phyloP scores from a whole-genome alignment of 1,284 basidiomycete species.

The Gomphus sp. region DNA sequence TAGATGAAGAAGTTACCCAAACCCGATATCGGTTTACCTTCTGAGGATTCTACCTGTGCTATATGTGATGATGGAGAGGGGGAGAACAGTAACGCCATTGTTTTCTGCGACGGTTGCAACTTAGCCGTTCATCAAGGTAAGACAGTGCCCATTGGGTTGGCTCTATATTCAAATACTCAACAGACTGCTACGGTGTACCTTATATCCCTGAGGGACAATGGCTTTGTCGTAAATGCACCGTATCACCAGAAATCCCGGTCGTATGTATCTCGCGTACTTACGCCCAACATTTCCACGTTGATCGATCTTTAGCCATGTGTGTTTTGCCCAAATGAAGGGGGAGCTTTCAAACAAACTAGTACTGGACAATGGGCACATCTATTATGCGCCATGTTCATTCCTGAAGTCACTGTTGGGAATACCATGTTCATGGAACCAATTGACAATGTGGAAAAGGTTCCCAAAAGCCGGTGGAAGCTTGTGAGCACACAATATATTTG shows the following conservation, averaged over 20 bases:
- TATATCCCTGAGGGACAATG: slow-evolving; percentile 99
- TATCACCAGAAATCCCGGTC: slow-evolving; percentile 94
- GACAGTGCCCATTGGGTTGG: slow-evolving; percentile 14
- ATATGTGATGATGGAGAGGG: slow-evolving; percentile 98
- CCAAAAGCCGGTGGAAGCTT: slow-evolving; percentile 90
- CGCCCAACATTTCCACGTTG: neutral
- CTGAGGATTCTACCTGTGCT: slow-evolving; percentile 91
- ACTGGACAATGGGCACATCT: slow-evolving; percentile 95
- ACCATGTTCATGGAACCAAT: slow-evolving; percentile 99
- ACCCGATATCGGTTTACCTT: slow-evolving; percentile 71
- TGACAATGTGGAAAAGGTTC: slow-evolving; percentile 81
- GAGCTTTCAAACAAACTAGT: slow-evolving; percentile 97
- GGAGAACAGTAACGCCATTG: slow-evolving; percentile 98
- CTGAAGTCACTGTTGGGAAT: slow-evolving; percentile 91
- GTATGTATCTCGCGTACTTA: slow-evolving; percentile 35
- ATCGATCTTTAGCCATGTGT: slow-evolving; percentile 62
- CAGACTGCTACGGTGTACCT: slow-evolving; percentile 98
- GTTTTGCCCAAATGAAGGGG: slow-evolving; percentile 93
- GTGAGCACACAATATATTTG: slow-evolving; percentile 39
- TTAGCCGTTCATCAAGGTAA: slow-evolving; percentile 95
- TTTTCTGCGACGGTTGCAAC: slow-evolving; percentile 99
- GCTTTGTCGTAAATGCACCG: slow-evolving; percentile 97
- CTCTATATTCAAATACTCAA: neutral
- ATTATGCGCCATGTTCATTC: slow-evolving; percentile 96
- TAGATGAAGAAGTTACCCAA: slow-evolving; percentile 90